A percentile compares a stretch with the other conserved stretches of the same genome.
phyloP scores from a whole-genome alignment of 805 yeast genomes.

The Lipomyces sp. region DNA sequence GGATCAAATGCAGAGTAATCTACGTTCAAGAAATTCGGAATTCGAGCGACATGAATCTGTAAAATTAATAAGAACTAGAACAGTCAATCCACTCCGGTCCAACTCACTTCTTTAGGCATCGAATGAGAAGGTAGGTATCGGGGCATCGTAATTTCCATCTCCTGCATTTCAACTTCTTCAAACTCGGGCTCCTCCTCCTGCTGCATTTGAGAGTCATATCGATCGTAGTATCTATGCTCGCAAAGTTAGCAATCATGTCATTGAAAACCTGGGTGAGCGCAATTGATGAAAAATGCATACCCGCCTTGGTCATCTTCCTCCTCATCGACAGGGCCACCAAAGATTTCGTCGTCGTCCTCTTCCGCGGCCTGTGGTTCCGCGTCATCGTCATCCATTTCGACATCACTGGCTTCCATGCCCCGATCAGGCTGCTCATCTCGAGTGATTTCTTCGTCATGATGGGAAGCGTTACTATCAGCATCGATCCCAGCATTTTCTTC shows the following conservation, averaged over 20 bases:
- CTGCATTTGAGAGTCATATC: conserved; percentile 15
- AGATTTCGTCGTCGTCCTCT: conserved; percentile 35
- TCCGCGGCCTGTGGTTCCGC: conserved; percentile 22
- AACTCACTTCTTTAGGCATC: conserved; percentile 38
- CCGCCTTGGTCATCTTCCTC: conserved; percentile 15
- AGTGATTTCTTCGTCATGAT: conserved; percentile 14
- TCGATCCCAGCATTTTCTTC: conserved; percentile 20
- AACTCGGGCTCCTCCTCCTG: conserved; percentile 37
- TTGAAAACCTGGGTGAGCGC: background rate
- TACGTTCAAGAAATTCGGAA: conserved; percentile 82
- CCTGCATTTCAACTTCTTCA: conserved; percentile 41
- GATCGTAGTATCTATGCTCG: conserved; percentile 17
- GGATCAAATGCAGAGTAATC: conserved; percentile 85
- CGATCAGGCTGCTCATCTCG: conserved; percentile 26
- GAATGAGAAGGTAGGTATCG: conserved; percentile 43
- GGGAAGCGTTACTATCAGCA: conserved; percentile 23
- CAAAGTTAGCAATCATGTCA: background rate
- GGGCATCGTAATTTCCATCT: conserved; percentile 46
- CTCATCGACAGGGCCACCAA: conserved; percentile 27
- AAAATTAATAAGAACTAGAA: too few relatives aligned
- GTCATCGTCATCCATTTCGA: conserved; percentile 33
- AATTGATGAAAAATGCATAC: background rate
- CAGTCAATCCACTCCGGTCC: too few relatives aligned
- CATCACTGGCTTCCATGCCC: conserved; percentile 19
- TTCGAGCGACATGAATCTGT: conserved; percentile 56